A percentile compares a stretch with the other conserved stretches of the same genome.
phyloP scores from a whole-genome alignment of 2,329 filamentous ascomycete genomes.

The Curvularia sp. region DNA sequence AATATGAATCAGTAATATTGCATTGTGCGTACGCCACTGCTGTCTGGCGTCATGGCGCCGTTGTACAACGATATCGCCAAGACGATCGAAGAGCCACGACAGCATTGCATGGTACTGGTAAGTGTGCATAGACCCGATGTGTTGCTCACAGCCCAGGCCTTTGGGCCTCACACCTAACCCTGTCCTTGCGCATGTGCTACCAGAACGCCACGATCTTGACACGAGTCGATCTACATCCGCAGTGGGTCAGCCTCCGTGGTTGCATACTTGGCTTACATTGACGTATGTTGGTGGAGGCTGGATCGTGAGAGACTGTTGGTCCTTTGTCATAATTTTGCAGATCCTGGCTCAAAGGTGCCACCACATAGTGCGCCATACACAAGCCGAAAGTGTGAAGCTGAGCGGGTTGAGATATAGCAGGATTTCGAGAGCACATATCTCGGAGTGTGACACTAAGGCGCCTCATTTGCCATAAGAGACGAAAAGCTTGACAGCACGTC shows the following conservation, averaged over 20 bases:
- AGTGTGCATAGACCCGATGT: slow-evolving; percentile 40
- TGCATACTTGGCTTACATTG: slow-evolving; percentile 37
- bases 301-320: not conserved
- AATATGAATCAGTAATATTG: slow-evolving; percentile 37
- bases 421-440: not conserved
- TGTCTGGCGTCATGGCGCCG: slow-evolving; percentile 32
- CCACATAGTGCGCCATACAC: slow-evolving; percentile 3
- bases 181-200: slow-evolving; percentile 31
- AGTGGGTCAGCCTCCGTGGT: slow-evolving; percentile 25
- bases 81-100: slow-evolving; percentile 35
- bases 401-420: slow-evolving; percentile 22
- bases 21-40: slow-evolving; percentile 36
- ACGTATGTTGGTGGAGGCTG: slow-evolving; percentile 25
- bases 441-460: slow-evolving; percentile 28
- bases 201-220: slow-evolving; percentile 15
- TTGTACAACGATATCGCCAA: slow-evolving; percentile 50
- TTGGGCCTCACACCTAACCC: slow-evolving; percentile 20
- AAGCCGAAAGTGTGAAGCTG: slow-evolving; percentile 8
- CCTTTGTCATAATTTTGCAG: slow-evolving; percentile 12
- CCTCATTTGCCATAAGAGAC: slow-evolving; percentile 18
- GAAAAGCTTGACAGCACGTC: not conserved
- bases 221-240: not conserved
- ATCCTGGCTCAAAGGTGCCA: slow-evolving; percentile 16
- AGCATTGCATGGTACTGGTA: slow-evolving; percentile 31
- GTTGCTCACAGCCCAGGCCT: slow-evolving; percentile 40